Conservation (phyloP, 768 basidiomycete species). For the Amanita rimosa region DNA sequence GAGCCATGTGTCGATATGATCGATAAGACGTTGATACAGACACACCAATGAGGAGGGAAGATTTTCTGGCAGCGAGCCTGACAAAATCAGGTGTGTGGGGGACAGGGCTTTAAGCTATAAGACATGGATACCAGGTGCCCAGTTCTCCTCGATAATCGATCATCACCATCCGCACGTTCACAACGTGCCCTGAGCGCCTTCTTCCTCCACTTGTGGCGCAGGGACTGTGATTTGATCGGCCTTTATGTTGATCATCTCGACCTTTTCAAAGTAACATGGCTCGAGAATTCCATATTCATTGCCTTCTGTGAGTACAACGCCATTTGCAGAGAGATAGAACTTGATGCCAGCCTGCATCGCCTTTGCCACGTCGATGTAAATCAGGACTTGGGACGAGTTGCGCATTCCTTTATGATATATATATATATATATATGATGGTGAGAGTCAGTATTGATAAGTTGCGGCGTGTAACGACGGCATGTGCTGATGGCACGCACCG, state of each 20-base stretch:
- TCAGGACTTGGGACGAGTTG: constrained; percentile 60
- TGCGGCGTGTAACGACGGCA: not conserved
- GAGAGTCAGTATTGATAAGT: not conserved
- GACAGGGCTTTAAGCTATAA: not conserved
- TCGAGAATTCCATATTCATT: not conserved
- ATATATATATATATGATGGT: no score
- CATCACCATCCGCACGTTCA: no score
- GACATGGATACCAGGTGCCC: no score
- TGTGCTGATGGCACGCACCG: constrained; percentile 33
- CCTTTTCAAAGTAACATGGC: constrained; percentile 1
- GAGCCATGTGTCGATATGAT: no score
- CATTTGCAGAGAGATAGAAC: constrained; percentile 77
- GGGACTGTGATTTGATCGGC: not conserved
- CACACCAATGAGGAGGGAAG: no score
- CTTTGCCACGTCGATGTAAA: constrained; percentile 69
- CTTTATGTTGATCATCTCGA: not conserved
- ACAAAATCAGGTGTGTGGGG: not conserved
- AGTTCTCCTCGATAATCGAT: no score
- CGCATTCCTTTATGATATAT: constrained; percentile 77
- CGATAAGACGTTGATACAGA: no score
- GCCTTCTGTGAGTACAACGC: constrained; percentile 82
- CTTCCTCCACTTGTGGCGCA: not conserved
- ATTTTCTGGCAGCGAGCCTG: not conserved
- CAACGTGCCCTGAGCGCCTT: not conserved
- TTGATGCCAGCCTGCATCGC: constrained; percentile 58